Conservation (phyloP, 352 stramenopile species). For the Globisporangium rhizosaccharum region DNA sequence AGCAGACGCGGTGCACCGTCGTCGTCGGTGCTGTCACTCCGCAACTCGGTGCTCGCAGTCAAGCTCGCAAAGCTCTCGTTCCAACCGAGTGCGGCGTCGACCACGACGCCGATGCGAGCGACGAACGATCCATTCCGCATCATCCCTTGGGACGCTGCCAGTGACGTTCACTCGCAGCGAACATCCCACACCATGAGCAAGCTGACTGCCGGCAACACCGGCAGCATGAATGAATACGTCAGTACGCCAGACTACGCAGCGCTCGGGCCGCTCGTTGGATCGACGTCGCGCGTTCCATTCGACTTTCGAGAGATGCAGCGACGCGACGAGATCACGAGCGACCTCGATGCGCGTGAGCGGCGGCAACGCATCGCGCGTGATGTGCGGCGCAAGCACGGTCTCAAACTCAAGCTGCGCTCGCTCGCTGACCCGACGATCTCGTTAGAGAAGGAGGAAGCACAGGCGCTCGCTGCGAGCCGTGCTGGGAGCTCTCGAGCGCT, state of each 20-base stretch:
- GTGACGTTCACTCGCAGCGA: neutral
- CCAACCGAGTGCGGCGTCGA: slow-evolving; percentile 2
- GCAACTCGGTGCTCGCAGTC: slow-evolving; percentile 18
- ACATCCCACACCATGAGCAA: neutral
- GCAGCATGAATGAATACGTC: neutral
- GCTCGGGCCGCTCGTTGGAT: slow-evolving; percentile 5
- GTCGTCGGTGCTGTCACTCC: slow-evolving; percentile 13
- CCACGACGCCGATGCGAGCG: neutral
- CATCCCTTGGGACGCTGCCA: slow-evolving; percentile 12
- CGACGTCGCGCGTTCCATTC: slow-evolving; percentile 16
- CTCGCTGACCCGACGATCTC: slow-evolving; percentile 43
- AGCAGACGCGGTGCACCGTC: neutral
- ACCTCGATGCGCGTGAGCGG: slow-evolving; percentile 37
- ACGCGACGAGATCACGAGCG: slow-evolving; percentile 35
- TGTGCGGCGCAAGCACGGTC: slow-evolving; percentile 29
- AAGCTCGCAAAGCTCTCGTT: slow-evolving; percentile 29
- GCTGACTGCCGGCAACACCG: too few species aligned
- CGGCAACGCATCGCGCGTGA: slow-evolving; percentile 24
- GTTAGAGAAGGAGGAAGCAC: slow-evolving; percentile 36
- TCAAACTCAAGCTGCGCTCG: slow-evolving; percentile 45
- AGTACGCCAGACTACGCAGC: slow-evolving; percentile 1
- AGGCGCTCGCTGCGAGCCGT: neutral
- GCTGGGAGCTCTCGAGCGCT: slow-evolving; percentile 4
- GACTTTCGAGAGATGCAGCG: slow-evolving; percentile 35
- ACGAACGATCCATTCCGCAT: slow-evolving; percentile 8